A percentile compares a stretch with the other conserved stretches of the same genome.
phyloP scores from a whole-genome alignment of 441 rosid genomes.

The Melastoma candidum region DNA sequence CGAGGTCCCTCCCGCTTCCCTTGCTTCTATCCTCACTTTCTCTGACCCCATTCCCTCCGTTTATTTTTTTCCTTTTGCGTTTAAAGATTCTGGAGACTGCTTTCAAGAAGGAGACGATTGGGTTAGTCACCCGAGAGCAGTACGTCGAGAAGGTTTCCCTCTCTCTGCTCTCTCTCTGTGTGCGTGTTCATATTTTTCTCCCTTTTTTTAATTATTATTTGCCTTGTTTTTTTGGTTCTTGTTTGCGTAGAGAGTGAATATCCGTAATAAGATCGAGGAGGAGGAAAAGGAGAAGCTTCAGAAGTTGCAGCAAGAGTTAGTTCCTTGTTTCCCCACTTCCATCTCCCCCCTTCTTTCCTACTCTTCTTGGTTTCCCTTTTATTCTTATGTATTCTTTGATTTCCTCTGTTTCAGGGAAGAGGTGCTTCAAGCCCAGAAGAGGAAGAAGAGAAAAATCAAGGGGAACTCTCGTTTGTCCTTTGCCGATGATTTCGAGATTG shows the following conservation, averaged over 20 bases:
- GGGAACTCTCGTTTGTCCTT: conserved; percentile 74
- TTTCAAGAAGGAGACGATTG: conserved; percentile 90
- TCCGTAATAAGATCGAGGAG: conserved; percentile 83
- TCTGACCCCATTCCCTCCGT: not conserved
- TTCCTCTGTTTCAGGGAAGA: conserved; percentile 51
- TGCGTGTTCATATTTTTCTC: not conserved
- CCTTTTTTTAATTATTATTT: not conserved
- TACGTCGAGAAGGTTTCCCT: conserved; percentile 78
- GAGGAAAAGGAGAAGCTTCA: conserved; percentile 96
- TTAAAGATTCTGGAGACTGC: conserved; percentile 80
- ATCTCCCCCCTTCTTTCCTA: not conserved
- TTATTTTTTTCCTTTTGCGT: not conserved
- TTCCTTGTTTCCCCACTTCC: not conserved
- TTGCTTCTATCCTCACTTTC: conserved; percentile 4
- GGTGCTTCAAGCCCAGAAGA: conserved; percentile 73
- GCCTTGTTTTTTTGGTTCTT: not conserved
- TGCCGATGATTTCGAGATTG: conserved; percentile 73
- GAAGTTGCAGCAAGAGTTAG: conserved; percentile 86
- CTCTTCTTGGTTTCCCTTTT: conserved; percentile 1
- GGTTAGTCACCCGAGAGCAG: conserved; percentile 88
- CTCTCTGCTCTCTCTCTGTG: not conserved
- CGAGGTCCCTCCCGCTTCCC: conserved; percentile 37
- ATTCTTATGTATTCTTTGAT: not conserved
- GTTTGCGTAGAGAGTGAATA: conserved; percentile 69
- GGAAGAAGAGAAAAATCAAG: conserved; percentile 76